Base-by-base conservation (phyloP, 176 grass and related monocot genomes). In the Pontederia crassipes region DNA sequence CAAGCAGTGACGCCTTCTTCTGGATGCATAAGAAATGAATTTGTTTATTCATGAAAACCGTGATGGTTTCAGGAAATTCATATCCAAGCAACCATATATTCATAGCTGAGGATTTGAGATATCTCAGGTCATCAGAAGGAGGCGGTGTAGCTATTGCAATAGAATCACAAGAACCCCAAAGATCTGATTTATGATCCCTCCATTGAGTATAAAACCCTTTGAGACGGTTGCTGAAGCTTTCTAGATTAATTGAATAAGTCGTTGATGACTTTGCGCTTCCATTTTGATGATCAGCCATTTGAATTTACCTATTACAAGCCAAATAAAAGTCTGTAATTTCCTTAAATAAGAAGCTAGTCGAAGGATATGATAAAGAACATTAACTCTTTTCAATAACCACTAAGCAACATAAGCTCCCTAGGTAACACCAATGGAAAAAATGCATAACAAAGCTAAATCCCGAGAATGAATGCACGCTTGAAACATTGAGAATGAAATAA, bases 21-120 rank as follows among this genome's bases (percentile, higher is more conserved):
- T 80, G 89, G 63, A 78, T 94, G 57, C 83, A 94, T 59, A 94
- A 48, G 72, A 88, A 79, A 68, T 94, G 84, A 35, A 94, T 88
- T 66, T 87, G 78, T 66, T 82, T 79, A 29, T 32, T 61, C 74
- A 71, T 88, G 74, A 94, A 94, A 64, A 88, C 67, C 82, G 88
- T 82, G 72, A 94, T 87, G 8, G 89, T 94, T 71, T 94, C 84
- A n/a, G 89, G 84, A 67, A 94, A 94, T 81, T 94, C 89, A 72
- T 92, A 92, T 67, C 89, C 89, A 58, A 93, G 73, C 40, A 93
- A 69, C 89, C 89, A 94, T 63, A 85, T 81, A 55, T 94, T 76
- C 56, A 94, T 47, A 57, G 89, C 81, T 55, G 84, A 87, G 26
- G 89, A 94, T 61, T 94, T 94, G 51, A 83, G 64, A 75, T 93